Evolutionary conservation across 1,139 yeast genomes (phyloP), one percentile per base, ranked within the genome.

Genomic region (Lodderomyces beijingensis): DNA sequence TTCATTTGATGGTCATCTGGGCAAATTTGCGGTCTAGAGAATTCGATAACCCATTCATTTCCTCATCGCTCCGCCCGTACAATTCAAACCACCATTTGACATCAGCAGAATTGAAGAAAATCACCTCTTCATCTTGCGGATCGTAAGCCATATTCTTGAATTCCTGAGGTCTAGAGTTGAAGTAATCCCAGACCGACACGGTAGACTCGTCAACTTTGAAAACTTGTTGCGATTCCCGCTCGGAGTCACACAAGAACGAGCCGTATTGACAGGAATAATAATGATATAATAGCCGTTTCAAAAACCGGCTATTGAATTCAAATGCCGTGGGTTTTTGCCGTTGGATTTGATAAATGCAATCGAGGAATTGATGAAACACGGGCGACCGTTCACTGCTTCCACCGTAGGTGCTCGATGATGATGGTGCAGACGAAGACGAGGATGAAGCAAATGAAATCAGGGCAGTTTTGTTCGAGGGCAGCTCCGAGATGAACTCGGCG

Each of bases 221-320:
- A 1, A 49, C 42, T 18, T 49, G 45, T 18, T 57, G 58, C 7
- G 61, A 49, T 41, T 87, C 95, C 31, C 63, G 56, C 50, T 91
- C 96, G 25, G 74, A 71, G 50, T 91, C 84, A 47, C 75, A 78
- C 32, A 93, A 56, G 49, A 91, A 91, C 1, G 95, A 78, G 3
- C 98, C 98, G 55, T 88, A 91, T 53, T 91, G 98, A 51, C 97
- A 88, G 1, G 96, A 85, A 51, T 89, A 87, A 30, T 84, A 65
- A 55, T 91, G 98, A 50, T 91, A 91, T 22, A 87, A 70, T 34
- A 91, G 61, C 32, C 97, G 62, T 46, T 95, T 73, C 44, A 93
- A 58, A 48, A 91, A 88, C 32, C 96, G 63, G 51, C 89, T 95
- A 48, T 89, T 88, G 59, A 80, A 89, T 56, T 91, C 96, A 56